phyloP scores from a whole-genome alignment of 1,139 yeast species.

The Blastobotrys indianensis region DNA sequence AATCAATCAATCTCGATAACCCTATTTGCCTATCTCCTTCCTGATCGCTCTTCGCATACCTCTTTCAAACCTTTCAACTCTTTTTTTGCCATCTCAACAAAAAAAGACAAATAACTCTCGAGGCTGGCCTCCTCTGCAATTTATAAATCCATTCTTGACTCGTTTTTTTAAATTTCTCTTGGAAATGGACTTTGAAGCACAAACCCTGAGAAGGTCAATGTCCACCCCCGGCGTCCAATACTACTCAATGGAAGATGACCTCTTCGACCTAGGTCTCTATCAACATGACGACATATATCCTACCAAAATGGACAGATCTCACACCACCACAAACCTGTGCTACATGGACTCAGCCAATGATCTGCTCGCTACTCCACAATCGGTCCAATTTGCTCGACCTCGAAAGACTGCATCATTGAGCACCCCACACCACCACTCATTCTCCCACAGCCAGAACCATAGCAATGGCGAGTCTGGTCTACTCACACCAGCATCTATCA shows the following conservation, averaged over 20 bases:
- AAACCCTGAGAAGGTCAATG: slow-evolving; percentile 13
- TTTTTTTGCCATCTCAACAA: no score
- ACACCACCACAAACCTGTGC: slow-evolving; percentile 8
- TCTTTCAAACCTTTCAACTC: no score
- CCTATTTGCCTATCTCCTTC: no score
- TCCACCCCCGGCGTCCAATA: slow-evolving; percentile 12
- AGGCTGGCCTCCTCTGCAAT: no score
- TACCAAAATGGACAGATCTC: slow-evolving; percentile 14
- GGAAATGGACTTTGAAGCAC: slow-evolving; percentile 13
- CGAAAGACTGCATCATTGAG: slow-evolving; percentile 1
- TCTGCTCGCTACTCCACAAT: slow-evolving; percentile 9
- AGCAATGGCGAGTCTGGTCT: slow-evolving; percentile 7
- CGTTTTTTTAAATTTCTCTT: neutral
- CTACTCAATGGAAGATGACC: slow-evolving; percentile 5
- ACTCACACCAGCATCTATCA: slow-evolving; percentile 12
- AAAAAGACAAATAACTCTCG: no score
- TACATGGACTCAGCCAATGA: slow-evolving; percentile 9
- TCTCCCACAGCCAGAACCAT: neutral
- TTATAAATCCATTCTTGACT: neutral
- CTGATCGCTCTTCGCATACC: no score
- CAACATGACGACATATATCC: neutral
- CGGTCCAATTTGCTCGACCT: neutral
- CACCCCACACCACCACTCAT: slow-evolving; percentile 6
- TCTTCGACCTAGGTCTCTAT: neutral
- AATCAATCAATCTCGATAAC: no score